phyloP scores from a whole-genome alignment of 1,284 basidiomycete genomes.

The Microstroma glucosiphilum region DNA sequence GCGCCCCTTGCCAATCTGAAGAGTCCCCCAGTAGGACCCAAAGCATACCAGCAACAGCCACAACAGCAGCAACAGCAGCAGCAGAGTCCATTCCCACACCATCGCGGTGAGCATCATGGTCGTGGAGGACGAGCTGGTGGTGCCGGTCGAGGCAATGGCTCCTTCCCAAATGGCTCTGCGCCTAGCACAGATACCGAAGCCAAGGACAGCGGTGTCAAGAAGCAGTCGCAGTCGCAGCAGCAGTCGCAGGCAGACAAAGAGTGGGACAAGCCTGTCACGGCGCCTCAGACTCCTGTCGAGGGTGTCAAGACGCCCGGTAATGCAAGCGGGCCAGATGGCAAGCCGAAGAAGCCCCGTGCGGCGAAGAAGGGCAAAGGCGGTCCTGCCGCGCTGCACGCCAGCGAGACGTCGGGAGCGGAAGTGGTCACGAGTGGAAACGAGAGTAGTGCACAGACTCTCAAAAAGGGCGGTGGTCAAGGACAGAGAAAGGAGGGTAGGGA shows the following conservation, averaged over 20 bases:
- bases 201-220: not conserved
- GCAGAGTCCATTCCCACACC: no score
- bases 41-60: no score
- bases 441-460: not conserved
- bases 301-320: not conserved
- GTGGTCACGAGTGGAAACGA: conserved; percentile 2
- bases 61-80: no score
- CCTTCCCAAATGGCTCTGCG: not conserved
- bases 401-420: conserved; percentile 6
- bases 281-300: not conserved
- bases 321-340: not conserved
- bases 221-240: not conserved
- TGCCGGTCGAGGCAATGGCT: no score
- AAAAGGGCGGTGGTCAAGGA: not conserved
- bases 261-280: not conserved
- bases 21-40: no score
- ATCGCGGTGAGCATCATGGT: no score
- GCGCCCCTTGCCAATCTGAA: no score
- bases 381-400: not conserved
- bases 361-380: conserved; percentile 1
- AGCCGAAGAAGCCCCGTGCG: not conserved
- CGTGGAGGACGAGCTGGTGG: no score
- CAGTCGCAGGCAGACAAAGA: not conserved
- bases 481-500: not conserved
- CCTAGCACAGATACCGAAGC: not conserved